Percentiles rank a stretch among this genome's conserved stretches.
Conservation (phyloP, 2,329 filamentous ascomycete species). For the Parastagonospora avenae region DNA sequence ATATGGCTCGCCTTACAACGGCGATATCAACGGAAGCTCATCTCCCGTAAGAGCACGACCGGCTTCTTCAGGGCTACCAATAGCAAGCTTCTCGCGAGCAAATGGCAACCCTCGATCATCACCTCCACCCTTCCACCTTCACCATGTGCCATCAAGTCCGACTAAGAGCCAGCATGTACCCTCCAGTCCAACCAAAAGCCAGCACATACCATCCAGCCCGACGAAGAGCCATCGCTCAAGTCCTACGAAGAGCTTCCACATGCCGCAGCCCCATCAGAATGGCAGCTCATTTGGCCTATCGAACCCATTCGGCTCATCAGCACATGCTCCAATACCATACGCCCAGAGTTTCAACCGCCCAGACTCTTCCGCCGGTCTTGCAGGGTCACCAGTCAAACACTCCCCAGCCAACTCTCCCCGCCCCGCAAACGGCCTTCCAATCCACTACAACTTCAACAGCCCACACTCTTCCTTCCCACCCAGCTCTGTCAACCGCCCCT, state of each 20-base stretch:
- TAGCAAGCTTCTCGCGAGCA: slow-evolving; percentile 16
- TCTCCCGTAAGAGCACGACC: slow-evolving; percentile 31
- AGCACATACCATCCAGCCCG: background rate
- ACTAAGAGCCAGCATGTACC: slow-evolving; percentile 28
- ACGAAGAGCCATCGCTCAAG: background rate
- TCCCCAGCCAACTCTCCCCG: slow-evolving; percentile 42
- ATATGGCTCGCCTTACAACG: slow-evolving; percentile 38
- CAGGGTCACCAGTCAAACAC: slow-evolving; percentile 43
- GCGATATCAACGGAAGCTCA: slow-evolving; percentile 31
- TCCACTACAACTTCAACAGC: slow-evolving; percentile 44
- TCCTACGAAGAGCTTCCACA: slow-evolving; percentile 10
- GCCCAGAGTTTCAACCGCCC: slow-evolving; percentile 39
- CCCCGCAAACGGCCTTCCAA: slow-evolving; percentile 37
- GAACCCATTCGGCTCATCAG: slow-evolving; percentile 30
- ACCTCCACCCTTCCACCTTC: slow-evolving; percentile 39
- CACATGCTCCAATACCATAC: slow-evolving; percentile 19
- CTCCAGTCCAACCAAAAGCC: slow-evolving; percentile 5
- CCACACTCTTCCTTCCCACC: slow-evolving; percentile 56
- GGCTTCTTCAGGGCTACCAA: slow-evolving; percentile 24
- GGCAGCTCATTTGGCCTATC: slow-evolving; percentile 31
- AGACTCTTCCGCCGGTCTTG: slow-evolving; percentile 32
- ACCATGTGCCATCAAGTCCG: slow-evolving; percentile 31
- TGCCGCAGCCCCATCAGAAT: slow-evolving; percentile 31
- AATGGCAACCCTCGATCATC: slow-evolving; percentile 39
- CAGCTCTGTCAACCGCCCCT: slow-evolving; percentile 34